phyloP scores from a whole-genome alignment of 148 eudicot genomes.

The Cornus controversa region DNA sequence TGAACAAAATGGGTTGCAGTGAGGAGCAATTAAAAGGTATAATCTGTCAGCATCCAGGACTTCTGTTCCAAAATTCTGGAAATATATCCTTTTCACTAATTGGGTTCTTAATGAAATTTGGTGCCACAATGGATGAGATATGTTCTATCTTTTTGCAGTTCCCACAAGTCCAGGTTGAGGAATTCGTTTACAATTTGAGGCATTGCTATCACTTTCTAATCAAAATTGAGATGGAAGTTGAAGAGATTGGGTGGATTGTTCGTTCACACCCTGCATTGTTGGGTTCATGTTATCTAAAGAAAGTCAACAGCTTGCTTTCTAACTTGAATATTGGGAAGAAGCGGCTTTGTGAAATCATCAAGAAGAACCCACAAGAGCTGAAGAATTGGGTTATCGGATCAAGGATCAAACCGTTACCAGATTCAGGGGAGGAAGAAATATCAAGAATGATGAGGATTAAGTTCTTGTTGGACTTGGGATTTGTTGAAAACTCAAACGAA shows the following conservation, averaged over 20 bases:
- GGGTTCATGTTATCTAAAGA: constrained; percentile 56
- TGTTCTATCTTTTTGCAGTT: constrained; percentile 40
- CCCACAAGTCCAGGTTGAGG: constrained; percentile 34
- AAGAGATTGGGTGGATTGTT: constrained; percentile 44
- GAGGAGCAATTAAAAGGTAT: constrained; percentile 35
- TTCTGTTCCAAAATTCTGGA: constrained; percentile 63
- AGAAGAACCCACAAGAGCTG: constrained; percentile 52
- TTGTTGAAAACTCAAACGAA: constrained; percentile 55
- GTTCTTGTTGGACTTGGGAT: constrained; percentile 63
- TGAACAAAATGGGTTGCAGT: constrained; percentile 36
- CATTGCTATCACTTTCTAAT: constrained; percentile 43
- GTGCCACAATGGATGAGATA: constrained; percentile 39
- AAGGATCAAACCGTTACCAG: constrained; percentile 29
- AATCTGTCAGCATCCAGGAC: constrained; percentile 36
- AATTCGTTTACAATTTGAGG: constrained; percentile 49
- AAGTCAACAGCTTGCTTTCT: constrained; percentile 34
- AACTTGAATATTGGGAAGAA: constrained; percentile 44
- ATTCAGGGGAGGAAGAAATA: constrained; percentile 16
- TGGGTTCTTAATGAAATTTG: constrained; percentile 61
- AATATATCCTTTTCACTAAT: constrained; percentile 34
- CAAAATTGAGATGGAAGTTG: constrained; percentile 52
- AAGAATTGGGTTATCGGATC: constrained; percentile 55
- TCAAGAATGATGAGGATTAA: constrained; percentile 35
- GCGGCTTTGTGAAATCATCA: constrained; percentile 43
- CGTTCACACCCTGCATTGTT: constrained; percentile 47